These are phyloP conservation scores for Mentha longifolia DNA, from an alignment of 257 asterid species.

Conservation along the genomic window DNA sequence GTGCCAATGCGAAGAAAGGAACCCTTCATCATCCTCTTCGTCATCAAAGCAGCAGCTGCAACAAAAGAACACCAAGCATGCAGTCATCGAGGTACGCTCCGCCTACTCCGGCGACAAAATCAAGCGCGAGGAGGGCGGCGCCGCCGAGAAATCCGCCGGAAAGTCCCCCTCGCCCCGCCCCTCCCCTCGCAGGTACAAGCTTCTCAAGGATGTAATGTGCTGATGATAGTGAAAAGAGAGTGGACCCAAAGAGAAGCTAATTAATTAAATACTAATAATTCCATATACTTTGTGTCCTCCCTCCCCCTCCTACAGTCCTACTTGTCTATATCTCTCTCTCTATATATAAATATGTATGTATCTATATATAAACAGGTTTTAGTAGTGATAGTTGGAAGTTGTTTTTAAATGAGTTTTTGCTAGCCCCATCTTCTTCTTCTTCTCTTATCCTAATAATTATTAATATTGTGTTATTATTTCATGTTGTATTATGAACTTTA, in stretches of 20 bases:
- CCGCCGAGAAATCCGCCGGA: conserved; percentile 53
- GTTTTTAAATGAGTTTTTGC: conserved; percentile 37
- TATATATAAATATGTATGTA: background rate
- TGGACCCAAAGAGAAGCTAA: conserved; percentile 10
- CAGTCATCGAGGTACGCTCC: conserved; percentile 46
- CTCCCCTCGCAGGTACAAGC: conserved; percentile 89
- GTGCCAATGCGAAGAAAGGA: conserved; percentile 79
- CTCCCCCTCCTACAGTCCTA: no score
- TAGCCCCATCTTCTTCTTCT: conserved; percentile 34
- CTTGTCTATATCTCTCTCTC: conserved; percentile 14
- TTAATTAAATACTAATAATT: no score
- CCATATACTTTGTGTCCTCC: no score
- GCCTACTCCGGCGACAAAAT: conserved; percentile 69
- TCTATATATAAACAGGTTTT: background rate
- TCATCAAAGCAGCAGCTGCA: conserved; percentile 9
- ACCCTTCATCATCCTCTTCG: conserved; percentile 36
- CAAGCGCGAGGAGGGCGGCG: conserved; percentile 43
- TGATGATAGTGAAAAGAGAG: conserved; percentile 27
- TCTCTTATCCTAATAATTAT: conserved; percentile 11
- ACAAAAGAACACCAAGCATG: conserved; percentile 31
- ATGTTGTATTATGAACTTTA: no score
- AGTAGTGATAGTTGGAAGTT: conserved; percentile 45
- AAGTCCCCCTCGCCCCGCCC: conserved; percentile 75
- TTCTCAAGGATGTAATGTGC: conserved; percentile 98
- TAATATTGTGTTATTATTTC: no score